A percentile compares a stretch with the other conserved stretches of the same genome.
phyloP scores from a whole-genome alignment of 2,329 filamentous ascomycete species.

The Fusarium odoratissimum region DNA sequence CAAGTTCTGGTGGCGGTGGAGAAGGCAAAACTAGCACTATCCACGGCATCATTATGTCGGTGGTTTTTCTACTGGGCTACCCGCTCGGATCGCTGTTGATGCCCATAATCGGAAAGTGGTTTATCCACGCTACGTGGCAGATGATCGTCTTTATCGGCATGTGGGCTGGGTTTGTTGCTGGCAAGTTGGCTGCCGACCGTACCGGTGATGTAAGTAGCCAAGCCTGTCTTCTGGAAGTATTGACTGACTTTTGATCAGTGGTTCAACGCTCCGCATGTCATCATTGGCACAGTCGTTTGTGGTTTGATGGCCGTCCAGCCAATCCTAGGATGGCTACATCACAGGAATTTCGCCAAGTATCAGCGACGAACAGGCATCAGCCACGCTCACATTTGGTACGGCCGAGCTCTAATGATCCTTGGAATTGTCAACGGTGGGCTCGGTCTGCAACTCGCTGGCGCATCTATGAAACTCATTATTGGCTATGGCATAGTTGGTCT shows the following conservation, averaged over 20 bases:
- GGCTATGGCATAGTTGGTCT: neutral
- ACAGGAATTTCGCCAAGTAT: conserved; percentile 61
- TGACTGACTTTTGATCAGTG: conserved; percentile 52
- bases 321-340: conserved; percentile 66
- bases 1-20: neutral
- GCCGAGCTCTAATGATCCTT: conserved; percentile 65
- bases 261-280: conserved; percentile 62
- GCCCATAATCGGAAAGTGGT: neutral
- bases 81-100: neutral
- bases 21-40: neutral
- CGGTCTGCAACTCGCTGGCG: conserved; percentile 62
- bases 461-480: conserved; percentile 20
- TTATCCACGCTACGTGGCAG: neutral
- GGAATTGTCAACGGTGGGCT: conserved; percentile 72
- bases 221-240: no score
- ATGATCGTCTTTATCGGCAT: neutral
- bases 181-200: neutral
- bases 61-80: neutral
- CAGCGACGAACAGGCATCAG: conserved; percentile 62
- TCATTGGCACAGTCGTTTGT: conserved; percentile 65
- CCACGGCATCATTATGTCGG: neutral
- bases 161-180: neutral
- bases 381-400: conserved; percentile 70
- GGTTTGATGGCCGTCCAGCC: conserved; percentile 67
- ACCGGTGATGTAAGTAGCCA: neutral